phyloP scores from a whole-genome alignment of 208 protist species.

The Naegleria fowleri region DNA sequence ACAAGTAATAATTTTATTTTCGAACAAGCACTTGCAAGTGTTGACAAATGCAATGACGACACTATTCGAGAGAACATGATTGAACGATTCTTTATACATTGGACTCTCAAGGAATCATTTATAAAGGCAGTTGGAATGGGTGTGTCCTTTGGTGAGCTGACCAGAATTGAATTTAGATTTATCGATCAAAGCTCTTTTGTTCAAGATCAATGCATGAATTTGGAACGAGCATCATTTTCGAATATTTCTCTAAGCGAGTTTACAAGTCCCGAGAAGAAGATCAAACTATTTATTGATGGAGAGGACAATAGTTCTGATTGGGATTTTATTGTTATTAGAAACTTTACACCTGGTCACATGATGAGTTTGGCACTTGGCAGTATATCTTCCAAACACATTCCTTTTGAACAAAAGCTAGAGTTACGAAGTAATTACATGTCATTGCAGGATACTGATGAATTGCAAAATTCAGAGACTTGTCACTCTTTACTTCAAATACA shows the following conservation, averaged over 20 bases:
- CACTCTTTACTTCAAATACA: no score
- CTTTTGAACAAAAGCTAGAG: not conserved
- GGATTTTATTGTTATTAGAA: not conserved
- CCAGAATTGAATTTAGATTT: not conserved
- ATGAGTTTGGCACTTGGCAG: not conserved
- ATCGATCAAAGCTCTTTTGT: not conserved
- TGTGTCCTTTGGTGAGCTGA: not conserved
- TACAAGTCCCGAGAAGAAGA: not conserved
- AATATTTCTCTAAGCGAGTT: not conserved
- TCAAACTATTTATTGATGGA: not conserved
- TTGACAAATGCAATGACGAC: not conserved
- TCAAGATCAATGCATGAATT: not conserved
- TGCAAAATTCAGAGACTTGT: no score
- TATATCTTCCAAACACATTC: not conserved
- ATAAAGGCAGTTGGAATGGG: not conserved
- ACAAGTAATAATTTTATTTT: not conserved
- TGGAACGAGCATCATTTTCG: not conserved
- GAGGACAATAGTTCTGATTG: not conserved
- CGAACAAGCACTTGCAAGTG: not conserved
- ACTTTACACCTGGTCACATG: not conserved
- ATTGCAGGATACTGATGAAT: no score
- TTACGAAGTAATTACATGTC: no score
- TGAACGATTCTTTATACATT: slow-evolving; percentile 1
- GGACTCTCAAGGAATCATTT: not conserved
- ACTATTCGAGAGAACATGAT: not conserved